Evolutionary conservation across 208 protist genomes (phyloP).

Genomic region (Leishmania guyanensis): DNA sequence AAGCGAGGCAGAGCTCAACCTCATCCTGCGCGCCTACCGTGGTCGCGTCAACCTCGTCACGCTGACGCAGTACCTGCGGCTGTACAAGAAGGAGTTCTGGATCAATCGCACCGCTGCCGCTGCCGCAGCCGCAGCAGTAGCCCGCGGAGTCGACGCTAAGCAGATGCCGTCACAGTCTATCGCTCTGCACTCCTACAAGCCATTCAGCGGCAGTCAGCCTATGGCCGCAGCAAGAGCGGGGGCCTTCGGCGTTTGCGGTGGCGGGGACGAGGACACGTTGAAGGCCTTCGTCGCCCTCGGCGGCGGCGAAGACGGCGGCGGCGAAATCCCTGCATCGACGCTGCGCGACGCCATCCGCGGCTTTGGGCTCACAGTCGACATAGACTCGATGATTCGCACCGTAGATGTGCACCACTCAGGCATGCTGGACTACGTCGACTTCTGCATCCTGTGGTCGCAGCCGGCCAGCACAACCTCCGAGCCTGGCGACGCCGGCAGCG

Average conservation of each 20-base stretch:
- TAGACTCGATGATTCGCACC: conserved; percentile 58
- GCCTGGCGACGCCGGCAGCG: background rate
- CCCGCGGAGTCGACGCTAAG: background rate
- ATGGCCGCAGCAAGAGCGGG: background rate
- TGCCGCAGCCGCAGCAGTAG: conserved; percentile 7
- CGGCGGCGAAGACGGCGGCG: conserved; percentile 69
- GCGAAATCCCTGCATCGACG: conserved; percentile 43
- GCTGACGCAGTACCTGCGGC: conserved; percentile 75
- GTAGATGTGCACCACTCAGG: conserved; percentile 57
- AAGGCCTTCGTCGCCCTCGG: conserved; percentile 83
- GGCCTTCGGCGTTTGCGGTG: background rate
- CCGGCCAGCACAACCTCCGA: conserved; percentile 6
- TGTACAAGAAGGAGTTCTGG: conserved; percentile 79
- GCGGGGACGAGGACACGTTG: conserved; percentile 63
- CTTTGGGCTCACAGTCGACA: conserved; percentile 84
- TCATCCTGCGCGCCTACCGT: conserved; percentile 62
- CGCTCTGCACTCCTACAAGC: conserved; percentile 3
- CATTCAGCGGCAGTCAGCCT: conserved; percentile 16
- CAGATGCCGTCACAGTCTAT: conserved; percentile 5
- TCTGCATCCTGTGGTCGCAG: conserved; percentile 65
- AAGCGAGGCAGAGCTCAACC: conserved; percentile 57
- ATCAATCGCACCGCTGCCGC: conserved; percentile 11
- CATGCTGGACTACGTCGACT: conserved; percentile 70
- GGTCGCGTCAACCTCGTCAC: conserved; percentile 61
- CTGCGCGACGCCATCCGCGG: conserved; percentile 60